Percentiles rank a stretch among this genome's conserved stretches.
Conservation (phyloP, 2,329 filamentous ascomycete species). For the Ambrosiella xylebori region DNA sequence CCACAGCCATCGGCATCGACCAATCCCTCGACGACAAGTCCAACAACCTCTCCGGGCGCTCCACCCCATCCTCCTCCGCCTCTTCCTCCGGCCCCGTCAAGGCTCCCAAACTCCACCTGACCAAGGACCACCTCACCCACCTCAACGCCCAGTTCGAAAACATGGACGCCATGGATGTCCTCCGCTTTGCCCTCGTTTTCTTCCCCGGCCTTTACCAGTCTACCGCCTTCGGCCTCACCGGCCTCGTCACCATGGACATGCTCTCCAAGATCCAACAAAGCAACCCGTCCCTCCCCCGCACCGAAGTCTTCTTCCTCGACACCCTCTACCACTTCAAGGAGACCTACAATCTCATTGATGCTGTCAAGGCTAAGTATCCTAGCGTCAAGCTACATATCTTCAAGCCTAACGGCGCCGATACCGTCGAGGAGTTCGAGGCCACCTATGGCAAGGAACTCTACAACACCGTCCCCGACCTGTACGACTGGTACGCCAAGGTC, state of each 20-base stretch:
- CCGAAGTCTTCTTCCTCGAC: constrained; percentile 65
- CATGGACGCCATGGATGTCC: constrained; percentile 77
- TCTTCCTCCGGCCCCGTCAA: constrained; percentile 17
- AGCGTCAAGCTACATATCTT: constrained; percentile 71
- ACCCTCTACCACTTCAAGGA: constrained; percentile 70
- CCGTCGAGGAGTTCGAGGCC: constrained; percentile 58
- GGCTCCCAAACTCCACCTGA: constrained; percentile 68
- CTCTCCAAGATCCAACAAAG: constrained; percentile 54
- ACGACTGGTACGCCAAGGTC: constrained; percentile 95
- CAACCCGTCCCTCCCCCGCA: constrained; percentile 39
- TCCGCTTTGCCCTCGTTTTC: constrained; percentile 80
- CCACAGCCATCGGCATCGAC: constrained; percentile 17
- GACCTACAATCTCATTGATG: constrained; percentile 56
- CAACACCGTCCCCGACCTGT: constrained; percentile 72
- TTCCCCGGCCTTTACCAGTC: constrained; percentile 82
- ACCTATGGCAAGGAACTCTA: constrained; percentile 72
- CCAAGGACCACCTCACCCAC: constrained; percentile 71
- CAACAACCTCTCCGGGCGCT: constrained; percentile 70
- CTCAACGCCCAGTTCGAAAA: constrained; percentile 79
- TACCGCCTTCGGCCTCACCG: constrained; percentile 67
- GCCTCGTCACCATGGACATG: constrained; percentile 72
- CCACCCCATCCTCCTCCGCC: constrained; percentile 31
- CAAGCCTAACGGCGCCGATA: constrained; percentile 64
- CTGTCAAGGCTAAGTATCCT: constrained; percentile 59
- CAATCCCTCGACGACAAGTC: constrained; percentile 25